A percentile compares a stretch with the other conserved stretches of the same genome.
Evolutionary conservation across 306 rosid genomes (phyloP).

Genomic region (Castanea sativa): DNA sequence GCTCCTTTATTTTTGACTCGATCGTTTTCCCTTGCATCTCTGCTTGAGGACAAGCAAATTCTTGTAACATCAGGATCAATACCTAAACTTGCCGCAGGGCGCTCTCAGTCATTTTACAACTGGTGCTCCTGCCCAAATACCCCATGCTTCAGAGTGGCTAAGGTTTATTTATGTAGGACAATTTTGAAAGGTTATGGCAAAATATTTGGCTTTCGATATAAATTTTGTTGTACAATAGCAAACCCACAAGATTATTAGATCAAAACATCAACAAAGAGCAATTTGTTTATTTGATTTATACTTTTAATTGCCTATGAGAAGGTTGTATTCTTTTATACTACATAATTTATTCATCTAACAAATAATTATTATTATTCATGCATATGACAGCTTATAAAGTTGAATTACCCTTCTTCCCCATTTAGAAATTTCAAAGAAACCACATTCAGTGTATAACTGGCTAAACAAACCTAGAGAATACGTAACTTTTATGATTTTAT

Average conservation of each 20-base stretch:
- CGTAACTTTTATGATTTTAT: no score
- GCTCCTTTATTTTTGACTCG: neutral
- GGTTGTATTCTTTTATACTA: neutral
- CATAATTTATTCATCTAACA: neutral
- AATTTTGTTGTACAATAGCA: conserved; percentile 12
- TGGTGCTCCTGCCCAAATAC: neutral
- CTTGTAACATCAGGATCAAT: neutral
- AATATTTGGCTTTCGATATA: neutral
- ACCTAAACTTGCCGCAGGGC: neutral
- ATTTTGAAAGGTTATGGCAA: conserved; percentile 13
- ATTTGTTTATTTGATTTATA: neutral
- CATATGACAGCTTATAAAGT: no score
- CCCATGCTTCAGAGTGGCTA: neutral
- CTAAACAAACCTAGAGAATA: no score
- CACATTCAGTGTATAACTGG: no score
- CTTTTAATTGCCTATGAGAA: neutral
- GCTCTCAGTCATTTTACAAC: neutral
- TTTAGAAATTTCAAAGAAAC: no score
- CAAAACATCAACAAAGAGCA: neutral
- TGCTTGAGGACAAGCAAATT: neutral
- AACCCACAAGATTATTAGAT: conserved; percentile 4
- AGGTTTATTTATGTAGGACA: neutral
- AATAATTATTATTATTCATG: no score
- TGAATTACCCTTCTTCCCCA: no score
- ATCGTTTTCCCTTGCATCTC: neutral